A percentile compares a stretch with the other conserved stretches of the same genome.
Conservation (phyloP, 495 filamentous ascomycete species). For the Sphaerosporella brunnea region DNA sequence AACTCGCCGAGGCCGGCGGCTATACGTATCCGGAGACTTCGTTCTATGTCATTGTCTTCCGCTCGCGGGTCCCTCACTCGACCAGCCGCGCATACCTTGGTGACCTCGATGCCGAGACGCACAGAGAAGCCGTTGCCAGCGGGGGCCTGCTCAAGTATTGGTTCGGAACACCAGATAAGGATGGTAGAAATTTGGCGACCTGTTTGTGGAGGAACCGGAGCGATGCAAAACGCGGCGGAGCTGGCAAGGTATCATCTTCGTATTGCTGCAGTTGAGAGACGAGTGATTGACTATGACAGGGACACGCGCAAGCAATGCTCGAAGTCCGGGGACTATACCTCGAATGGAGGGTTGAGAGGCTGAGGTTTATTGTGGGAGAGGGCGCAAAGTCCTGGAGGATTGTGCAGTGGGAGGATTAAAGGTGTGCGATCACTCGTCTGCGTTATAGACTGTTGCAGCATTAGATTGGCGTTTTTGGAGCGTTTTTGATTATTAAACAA, state of each 20-base stretch:
- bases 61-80: constrained; percentile 45
- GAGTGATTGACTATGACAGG: constrained; percentile 7
- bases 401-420: constrained; percentile 35
- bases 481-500: no score
- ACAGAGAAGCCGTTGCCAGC: constrained; percentile 54
- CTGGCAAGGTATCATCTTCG: constrained; percentile 31
- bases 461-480: no score
- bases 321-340: constrained; percentile 32
- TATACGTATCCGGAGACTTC: constrained; percentile 42
- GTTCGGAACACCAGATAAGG: constrained; percentile 51
- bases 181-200: constrained; percentile 53
- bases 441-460: no score
- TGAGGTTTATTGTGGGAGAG: constrained; percentile 43
- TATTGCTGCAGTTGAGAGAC: neutral
- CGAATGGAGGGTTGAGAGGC: constrained; percentile 45
- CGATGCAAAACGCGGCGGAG: constrained; percentile 51
- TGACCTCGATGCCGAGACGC: constrained; percentile 53
- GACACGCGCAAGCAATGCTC: constrained; percentile 12
- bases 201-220: constrained; percentile 56
- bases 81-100: constrained; percentile 45
- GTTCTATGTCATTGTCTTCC: constrained; percentile 73
- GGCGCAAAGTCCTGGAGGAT: constrained; percentile 40
- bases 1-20: constrained; percentile 30
- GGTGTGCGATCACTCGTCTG: no score
- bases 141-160: constrained; percentile 86